Evolutionary conservation across 1,284 basidiomycete species (phyloP).

Genomic region (Vanrija sp.): DNA sequence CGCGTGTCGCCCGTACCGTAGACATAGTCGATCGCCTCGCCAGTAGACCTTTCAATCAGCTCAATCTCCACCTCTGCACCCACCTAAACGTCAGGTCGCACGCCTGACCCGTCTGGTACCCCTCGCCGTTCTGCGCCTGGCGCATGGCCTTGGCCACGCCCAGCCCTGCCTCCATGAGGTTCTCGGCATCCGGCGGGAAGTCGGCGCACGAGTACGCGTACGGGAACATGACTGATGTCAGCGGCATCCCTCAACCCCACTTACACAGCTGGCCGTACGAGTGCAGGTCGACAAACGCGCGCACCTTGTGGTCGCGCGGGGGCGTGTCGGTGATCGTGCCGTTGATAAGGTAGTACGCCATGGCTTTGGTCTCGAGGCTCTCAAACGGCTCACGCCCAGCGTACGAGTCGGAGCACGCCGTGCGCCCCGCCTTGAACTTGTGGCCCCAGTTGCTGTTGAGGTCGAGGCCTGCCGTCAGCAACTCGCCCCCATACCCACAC

Average conservation of each 20-base stretch:
- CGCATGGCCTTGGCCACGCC: slow-evolving; percentile 65
- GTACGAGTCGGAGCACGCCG: slow-evolving; percentile 64
- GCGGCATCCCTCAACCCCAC: slow-evolving; percentile 35
- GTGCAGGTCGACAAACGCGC: slow-evolving; percentile 68
- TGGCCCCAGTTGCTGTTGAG: slow-evolving; percentile 71
- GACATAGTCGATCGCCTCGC: slow-evolving; percentile 72
- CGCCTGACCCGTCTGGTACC: slow-evolving; percentile 60
- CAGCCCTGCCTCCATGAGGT: slow-evolving; percentile 70
- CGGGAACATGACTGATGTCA: slow-evolving; percentile 56
- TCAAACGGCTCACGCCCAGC: slow-evolving; percentile 69
- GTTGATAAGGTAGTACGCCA: slow-evolving; percentile 64
- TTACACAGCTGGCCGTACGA: slow-evolving; percentile 78
- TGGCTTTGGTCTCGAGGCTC: slow-evolving; percentile 67
- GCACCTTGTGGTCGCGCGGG: slow-evolving; percentile 29
- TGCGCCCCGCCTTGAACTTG: slow-evolving; percentile 37
- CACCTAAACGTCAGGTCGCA: slow-evolving; percentile 65
- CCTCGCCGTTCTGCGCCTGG: slow-evolving; percentile 55
- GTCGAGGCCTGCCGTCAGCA: slow-evolving; percentile 60
- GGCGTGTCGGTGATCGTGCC: slow-evolving; percentile 19
- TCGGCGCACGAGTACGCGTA: slow-evolving; percentile 69
- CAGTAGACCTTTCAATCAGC: slow-evolving; percentile 49
- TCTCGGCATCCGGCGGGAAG: slow-evolving; percentile 70
- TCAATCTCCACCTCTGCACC: slow-evolving; percentile 18
- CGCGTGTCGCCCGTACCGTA: slow-evolving; percentile 64
- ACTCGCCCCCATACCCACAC: slow-evolving; percentile 3